Evolutionary conservation across 2,329 filamentous ascomycete species (phyloP).

Genomic region (Macrophomina phaseolina): DNA sequence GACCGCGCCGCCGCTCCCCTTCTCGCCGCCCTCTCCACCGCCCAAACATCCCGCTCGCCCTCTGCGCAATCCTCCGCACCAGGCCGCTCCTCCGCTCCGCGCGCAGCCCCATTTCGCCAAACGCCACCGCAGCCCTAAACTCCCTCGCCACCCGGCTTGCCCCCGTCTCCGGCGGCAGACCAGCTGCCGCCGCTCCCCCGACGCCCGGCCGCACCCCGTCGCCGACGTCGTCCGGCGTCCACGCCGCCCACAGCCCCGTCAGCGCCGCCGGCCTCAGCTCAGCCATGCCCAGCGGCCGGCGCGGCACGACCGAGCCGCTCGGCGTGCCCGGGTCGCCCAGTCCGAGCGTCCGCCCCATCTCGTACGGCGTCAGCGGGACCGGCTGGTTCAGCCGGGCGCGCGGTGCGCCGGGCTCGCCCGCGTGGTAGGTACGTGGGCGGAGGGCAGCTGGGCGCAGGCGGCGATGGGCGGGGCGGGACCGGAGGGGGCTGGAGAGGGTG

Average conservation of each 20-base stretch:
- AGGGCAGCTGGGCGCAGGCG: not conserved
- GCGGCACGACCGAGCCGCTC: not conserved
- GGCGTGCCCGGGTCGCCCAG: not conserved
- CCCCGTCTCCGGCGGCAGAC: not conserved
- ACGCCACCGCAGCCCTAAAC: not conserved
- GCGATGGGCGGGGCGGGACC: not conserved
- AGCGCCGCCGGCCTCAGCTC: not conserved
- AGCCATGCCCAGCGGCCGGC: not conserved
- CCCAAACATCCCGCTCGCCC: not conserved
- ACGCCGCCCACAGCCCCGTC: not conserved
- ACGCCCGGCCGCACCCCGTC: not conserved
- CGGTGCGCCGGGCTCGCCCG: no score
- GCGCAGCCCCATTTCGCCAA: not conserved
- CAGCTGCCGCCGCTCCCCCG: not conserved
- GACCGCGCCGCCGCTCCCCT: no score
- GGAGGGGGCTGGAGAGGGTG: not conserved
- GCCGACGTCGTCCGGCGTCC: not conserved
- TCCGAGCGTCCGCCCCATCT: not conserved
- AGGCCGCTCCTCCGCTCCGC: not conserved
- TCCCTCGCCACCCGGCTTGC: not conserved
- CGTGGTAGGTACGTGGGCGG: not conserved
- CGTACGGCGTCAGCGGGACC: slow-evolving; percentile 7
- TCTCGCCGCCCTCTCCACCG: not conserved
- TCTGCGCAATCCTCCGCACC: not conserved
- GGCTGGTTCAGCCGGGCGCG: not conserved